These are phyloP conservation scores for Coemansia sp. DNA, from an alignment of 192 early-diverging fungal genomes.

Conservation along the genomic window DNA sequence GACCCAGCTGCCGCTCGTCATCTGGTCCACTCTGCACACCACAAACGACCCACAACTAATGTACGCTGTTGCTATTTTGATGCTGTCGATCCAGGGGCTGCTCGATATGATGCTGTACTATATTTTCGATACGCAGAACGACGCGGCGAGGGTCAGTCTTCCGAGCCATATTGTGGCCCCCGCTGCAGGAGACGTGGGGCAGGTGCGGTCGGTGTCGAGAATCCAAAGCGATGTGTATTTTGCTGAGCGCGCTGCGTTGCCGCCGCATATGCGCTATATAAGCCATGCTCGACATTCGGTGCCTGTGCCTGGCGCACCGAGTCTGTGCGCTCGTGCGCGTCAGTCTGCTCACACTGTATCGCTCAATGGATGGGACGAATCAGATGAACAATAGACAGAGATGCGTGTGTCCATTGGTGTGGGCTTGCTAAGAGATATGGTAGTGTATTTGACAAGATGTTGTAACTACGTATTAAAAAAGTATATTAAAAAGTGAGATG, in stretches of 20 bases:
- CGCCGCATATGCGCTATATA: constrained; percentile 2
- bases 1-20: constrained; percentile 43
- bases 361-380: constrained; percentile 46
- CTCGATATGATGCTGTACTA: constrained; percentile 49
- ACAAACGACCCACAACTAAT: neutral
- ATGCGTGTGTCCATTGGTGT: no score
- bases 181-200: no score
- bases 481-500: no score
- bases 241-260: neutral
- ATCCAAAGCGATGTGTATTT: constrained; percentile 1
- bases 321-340: no score
- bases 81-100: constrained; percentile 39
- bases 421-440: no score
- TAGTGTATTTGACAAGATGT: no score
- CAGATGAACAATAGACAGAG: constrained; percentile 9
- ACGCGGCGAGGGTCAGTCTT: constrained; percentile 23
- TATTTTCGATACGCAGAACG: constrained; percentile 44
- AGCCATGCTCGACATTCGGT: neutral
- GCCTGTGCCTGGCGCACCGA: neutral
- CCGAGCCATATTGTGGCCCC: no score
- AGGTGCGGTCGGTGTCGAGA: neutral
- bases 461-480: no score
- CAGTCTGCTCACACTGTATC: no score
- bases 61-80: constrained; percentile 27
- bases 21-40: constrained; percentile 42